Evolutionary conservation across 768 basidiomycete genomes (phyloP), one percentile per base, ranked within the genome.

Genomic region (Tricholoma hemisulphureum): DNA sequence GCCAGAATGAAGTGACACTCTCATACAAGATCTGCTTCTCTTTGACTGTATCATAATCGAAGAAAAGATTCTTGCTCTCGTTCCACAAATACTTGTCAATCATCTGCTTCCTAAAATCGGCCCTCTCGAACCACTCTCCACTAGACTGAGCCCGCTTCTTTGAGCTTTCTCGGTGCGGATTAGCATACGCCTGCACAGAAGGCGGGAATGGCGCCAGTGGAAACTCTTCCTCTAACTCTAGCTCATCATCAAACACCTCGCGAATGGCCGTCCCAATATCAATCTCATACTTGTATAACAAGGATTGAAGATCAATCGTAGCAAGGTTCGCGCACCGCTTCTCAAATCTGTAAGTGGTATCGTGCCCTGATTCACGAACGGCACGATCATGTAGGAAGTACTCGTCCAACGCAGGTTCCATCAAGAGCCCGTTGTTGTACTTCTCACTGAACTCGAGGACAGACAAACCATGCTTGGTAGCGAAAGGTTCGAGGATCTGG

Each of bases 41-140:
- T 72, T 89, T 83, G 55, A 86, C 90, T 16, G 92, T 95, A 70
- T 99, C 96, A 65, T 95, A 98, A 71, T 99, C 96, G 67, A 93
- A 95, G 80, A 96, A 98, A 65, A 98, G 78, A 62, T 83, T 85
- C 80, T 94, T 90, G 70, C 86, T 92, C 72, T 97, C 95, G 69
- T 98, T 95, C 97, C 97, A 99, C 63, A 95, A 84, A 75, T 98
- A 88, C 73, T 88, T 85, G 78, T 98, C 95, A 68, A 98, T 98
- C 71, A 86, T 83, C 52, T 85, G 78, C 75, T 86, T 85, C 64
- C 96, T 83, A 67, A 83, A 87, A 55, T 89, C 88, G 0, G 96
- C 95, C 43, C 96, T 84, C 56, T 85, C 84, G 69, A 95, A 95
- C 97, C 96, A 99, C 71, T 96, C 93, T 24, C 87, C 85, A 64